Base-by-base conservation (phyloP, 768 basidiomycete genomes). In the Xerocomellus chrysenteron region DNA sequence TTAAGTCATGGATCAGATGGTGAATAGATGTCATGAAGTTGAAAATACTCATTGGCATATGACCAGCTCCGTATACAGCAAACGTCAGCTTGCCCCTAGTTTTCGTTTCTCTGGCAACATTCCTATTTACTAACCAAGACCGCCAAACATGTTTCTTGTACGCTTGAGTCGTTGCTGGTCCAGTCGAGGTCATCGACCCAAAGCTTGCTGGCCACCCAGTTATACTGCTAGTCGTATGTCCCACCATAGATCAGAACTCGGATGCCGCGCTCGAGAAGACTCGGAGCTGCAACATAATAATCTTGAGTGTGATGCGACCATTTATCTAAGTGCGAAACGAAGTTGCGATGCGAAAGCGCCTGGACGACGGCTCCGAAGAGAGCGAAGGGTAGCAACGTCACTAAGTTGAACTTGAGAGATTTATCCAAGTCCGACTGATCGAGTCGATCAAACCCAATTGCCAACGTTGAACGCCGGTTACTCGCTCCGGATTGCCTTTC, bases 51-150 rank as follows among this genome's bases (percentile, higher is more conserved):
- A 86, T 86, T 4, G 26, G 21, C 86, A 87, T 87, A 73, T 91
- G 89, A n/a, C 89, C 89, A 30, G 87, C 90, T 5, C 79, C 86
- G 44, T 78, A 71, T 37, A 89, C 71, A 16, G 80, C 82, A 66
- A 85, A 88, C 37, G 85, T 88, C 54, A 92, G 71, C 19, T 80
- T 79, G 8, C 78, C 80, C 36, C 76, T 76, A 32, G 72, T 76
- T 69, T 84, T 83, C 43, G 80, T 83, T 65, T 76, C 75, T 5
- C 88, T 88, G 0, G 80, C 88, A 42, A 69, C 69, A 52, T 76
- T 61, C 12, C 81, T 83, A 57, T 81, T 74, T 10, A 88, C 79
- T 0, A 63, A 62, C 87, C 87, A 90, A 11, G 82, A 75, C 44
- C 74, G 71, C 65, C 84, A 70, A 12, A 72, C 64, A 47, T 78